A percentile compares a stretch with the other conserved stretches of the same genome.
These are phyloP conservation scores for Calonectria hongkongensis DNA, from an alignment of 2,329 filamentous ascomycete genomes.

Conservation along the genomic window DNA sequence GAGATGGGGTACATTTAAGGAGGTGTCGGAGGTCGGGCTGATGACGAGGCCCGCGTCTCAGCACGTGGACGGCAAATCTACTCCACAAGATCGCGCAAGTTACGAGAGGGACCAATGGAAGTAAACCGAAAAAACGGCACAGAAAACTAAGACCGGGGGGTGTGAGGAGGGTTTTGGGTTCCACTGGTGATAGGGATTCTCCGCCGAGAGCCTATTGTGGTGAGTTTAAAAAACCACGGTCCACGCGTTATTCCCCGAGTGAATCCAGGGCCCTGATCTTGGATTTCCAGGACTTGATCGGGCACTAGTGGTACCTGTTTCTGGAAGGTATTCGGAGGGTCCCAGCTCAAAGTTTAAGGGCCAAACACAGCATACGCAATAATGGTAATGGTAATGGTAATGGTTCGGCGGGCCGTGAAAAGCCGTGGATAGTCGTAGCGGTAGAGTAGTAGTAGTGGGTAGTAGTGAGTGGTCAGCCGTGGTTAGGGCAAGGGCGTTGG, in stretches of 20 bases:
- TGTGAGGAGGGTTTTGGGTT: no score
- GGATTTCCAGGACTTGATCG: background rate
- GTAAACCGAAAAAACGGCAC: background rate
- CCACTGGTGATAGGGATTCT: background rate
- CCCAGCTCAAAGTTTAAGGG: background rate
- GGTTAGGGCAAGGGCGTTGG: background rate
- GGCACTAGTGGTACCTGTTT: background rate
- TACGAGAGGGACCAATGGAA: constrained; percentile 5
- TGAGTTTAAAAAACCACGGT: background rate
- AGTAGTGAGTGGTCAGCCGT: no score
- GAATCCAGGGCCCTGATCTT: background rate
- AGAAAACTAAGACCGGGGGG: background rate
- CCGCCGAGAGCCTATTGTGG: background rate
- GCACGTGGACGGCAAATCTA: constrained; percentile 10
- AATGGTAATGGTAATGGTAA: no score
- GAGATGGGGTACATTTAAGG: background rate
- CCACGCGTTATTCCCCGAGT: background rate
- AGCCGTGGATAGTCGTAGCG: no score
- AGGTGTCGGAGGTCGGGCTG: background rate
- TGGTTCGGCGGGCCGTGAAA: no score
- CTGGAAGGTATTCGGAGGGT: background rate
- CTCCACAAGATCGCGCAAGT: background rate
- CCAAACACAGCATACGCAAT: background rate
- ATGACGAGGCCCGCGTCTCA: background rate
- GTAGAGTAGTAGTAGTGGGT: no score